Percentiles rank a stretch among this genome's conserved stretches.
Conservation (phyloP, 2,329 filamentous ascomycete genomes). For the Geosmithia putterillii region DNA sequence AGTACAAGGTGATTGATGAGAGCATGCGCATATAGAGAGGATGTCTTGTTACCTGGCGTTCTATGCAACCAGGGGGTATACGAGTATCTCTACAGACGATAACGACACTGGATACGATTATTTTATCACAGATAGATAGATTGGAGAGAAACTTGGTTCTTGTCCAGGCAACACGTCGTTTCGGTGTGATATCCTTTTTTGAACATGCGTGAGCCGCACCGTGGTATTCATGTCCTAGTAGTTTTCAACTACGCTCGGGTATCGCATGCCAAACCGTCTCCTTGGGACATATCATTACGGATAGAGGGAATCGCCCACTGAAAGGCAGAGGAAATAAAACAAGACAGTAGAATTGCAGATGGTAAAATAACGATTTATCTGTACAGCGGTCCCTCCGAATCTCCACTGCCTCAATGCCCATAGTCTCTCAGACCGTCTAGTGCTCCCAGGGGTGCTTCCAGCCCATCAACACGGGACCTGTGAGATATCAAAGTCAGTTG, state of each 20-base stretch:
- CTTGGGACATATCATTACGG: too few species aligned
- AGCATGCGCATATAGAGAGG: constrained; percentile 16
- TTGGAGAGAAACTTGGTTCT: neutral
- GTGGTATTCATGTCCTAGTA: too few species aligned
- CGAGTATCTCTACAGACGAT: neutral
- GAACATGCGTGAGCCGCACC: too few species aligned
- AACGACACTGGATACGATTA: neutral
- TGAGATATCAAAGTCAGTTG: neutral
- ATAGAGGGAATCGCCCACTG: too few species aligned
- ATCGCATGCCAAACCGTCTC: neutral
- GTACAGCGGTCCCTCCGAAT: neutral
- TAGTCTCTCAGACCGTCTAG: constrained; percentile 29
- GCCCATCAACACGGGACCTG: constrained; percentile 68
- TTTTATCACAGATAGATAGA: neutral
- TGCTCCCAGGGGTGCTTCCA: constrained; percentile 98
- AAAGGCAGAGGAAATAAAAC: neutral
- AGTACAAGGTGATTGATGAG: constrained; percentile 74
- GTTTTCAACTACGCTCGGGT: too few species aligned
- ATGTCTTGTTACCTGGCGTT: neutral
- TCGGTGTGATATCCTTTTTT: too few species aligned
- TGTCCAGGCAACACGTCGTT: too few species aligned
- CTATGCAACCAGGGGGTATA: neutral
- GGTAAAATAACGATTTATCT: neutral
- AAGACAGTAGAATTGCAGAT: neutral
- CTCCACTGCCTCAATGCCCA: neutral